Evolutionary conservation across 2,329 filamentous ascomycete genomes (phyloP), one percentile per base, ranked within the genome.

Genomic region (Fusarium mexicanum): DNA sequence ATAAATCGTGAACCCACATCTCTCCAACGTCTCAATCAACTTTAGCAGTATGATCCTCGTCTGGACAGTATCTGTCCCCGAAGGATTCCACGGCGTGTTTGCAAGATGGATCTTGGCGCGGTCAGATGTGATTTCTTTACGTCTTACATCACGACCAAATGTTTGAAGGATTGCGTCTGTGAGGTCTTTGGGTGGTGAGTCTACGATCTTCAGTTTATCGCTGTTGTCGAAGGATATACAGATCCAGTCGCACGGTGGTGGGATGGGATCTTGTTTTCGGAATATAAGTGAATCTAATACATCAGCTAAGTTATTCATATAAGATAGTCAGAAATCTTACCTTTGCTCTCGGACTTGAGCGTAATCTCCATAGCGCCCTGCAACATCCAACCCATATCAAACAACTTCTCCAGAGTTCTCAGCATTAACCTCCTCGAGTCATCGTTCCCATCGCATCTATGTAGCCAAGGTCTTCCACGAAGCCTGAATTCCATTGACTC

Each of bases 161-260:
- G 9, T 51, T 22, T 67, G 44, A 1, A 67, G 4, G 4, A 67
- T 59, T 4, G 64, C 64, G 4, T 60, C 62, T 16, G 62, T 61
- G 33, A 73, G 58, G 11, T 73, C 70, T 20, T 43, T 50, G 3
- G 71, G 70, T 0, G 61, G 66, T 8, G 51, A 33, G 43, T 54
- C 61, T 6, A 73, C 44, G 6, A 73, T 71, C 9, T 73, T 73
- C 2, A 73, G 24, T 33, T 73, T 73, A 31, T 73, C 65, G 13
- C 18, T 50, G 22, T 44, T 46, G 17, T 73, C 71, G 10, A 73
- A 73, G 2, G 70, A 73, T 8, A 73, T n/a, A 4, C 55, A 55
- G 13, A 73, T 60, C 70, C 70, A 73, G 29, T 73, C 71, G 17
- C 61, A 71, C 0, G 70, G 66, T 0, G 66, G 54, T 6, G 71